Evolutionary conservation across 768 basidiomycete species (phyloP).

Genomic region (Phaffia australis): DNA sequence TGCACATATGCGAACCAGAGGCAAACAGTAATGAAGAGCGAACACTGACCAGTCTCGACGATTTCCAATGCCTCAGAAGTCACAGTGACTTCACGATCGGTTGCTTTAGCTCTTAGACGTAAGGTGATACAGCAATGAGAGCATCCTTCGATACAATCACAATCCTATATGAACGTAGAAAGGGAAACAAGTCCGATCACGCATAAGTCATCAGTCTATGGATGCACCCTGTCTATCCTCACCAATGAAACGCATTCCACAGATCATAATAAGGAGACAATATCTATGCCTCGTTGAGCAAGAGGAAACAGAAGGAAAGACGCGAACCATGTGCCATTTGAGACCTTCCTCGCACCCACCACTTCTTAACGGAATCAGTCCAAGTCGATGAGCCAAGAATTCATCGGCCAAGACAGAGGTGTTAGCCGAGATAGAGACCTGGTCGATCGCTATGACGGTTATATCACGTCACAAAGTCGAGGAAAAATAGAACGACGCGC

Average conservation of each 20-base stretch:
- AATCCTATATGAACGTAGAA: conserved; percentile 53
- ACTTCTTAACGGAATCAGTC: conserved; percentile 83
- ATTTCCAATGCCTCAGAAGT: conserved; percentile 57
- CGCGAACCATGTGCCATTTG: conserved; percentile 35
- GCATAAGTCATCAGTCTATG: no score
- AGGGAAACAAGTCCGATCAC: neutral
- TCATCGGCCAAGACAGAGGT: conserved; percentile 92
- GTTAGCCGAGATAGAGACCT: conserved; percentile 84
- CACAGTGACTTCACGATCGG: conserved; percentile 61
- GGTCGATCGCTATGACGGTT: conserved; percentile 67
- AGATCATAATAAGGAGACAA: neutral
- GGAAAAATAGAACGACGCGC: neutral
- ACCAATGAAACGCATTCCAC: no score
- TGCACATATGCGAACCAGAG: no score
- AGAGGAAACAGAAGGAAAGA: conserved; percentile 14
- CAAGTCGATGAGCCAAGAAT: conserved; percentile 90
- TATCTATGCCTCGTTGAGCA: neutral
- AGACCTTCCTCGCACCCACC: conserved; percentile 80
- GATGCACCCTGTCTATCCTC: no score
- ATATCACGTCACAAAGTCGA: neutral
- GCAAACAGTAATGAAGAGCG: neutral
- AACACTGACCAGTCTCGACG: conserved; percentile 26
- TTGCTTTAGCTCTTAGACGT: conserved; percentile 60
- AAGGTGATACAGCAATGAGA: conserved; percentile 74
- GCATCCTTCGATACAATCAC: conserved; percentile 75